phyloP scores from a whole-genome alignment of 1,139 yeast genomes.

The Schizosaccharomyces versatilis region DNA sequence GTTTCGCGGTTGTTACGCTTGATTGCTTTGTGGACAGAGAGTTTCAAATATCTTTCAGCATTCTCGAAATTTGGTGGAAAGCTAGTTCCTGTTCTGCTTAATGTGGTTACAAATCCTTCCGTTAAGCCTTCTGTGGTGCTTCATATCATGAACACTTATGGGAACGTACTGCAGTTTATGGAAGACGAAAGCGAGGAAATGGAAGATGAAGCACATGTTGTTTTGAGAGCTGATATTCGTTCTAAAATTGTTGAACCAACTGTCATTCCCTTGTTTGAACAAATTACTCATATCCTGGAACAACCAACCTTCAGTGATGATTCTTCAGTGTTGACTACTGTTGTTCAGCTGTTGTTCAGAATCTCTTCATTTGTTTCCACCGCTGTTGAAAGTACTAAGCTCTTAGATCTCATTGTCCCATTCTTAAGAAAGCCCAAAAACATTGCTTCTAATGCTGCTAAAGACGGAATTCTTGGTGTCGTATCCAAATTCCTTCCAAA shows the following conservation, averaged over 20 bases:
- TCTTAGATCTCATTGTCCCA: slow-evolving; percentile 9
- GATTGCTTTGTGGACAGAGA: slow-evolving; percentile 42
- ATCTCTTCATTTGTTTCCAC: slow-evolving; percentile 7
- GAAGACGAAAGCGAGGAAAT: background rate
- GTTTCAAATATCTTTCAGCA: slow-evolving; percentile 29
- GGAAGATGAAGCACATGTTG: background rate
- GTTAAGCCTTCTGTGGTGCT: slow-evolving; percentile 9
- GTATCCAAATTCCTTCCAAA: slow-evolving; percentile 28
- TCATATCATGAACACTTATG: slow-evolving; percentile 7
- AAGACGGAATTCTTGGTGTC: slow-evolving; percentile 37
- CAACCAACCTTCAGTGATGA: slow-evolving; percentile 1
- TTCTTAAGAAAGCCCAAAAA: slow-evolving; percentile 34
- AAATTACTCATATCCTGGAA: slow-evolving; percentile 4
- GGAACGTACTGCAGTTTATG: slow-evolving; percentile 4
- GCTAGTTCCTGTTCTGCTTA: slow-evolving; percentile 29
- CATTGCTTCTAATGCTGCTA: slow-evolving; percentile 34
- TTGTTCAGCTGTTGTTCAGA: slow-evolving; percentile 5
- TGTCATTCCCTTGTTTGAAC: slow-evolving; percentile 3
- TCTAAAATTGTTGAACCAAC: background rate
- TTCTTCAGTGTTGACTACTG: slow-evolving; percentile 5
- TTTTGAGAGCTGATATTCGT: background rate
- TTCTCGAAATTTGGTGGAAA: slow-evolving; percentile 32
- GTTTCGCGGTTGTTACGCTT: slow-evolving; percentile 56
- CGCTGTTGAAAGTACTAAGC: slow-evolving; percentile 5
- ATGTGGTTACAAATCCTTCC: slow-evolving; percentile 23